A percentile compares a stretch with the other conserved stretches of the same genome.
Conservation (phyloP, 2,329 filamentous ascomycete species). For the Colletotrichum ledebouriae region DNA sequence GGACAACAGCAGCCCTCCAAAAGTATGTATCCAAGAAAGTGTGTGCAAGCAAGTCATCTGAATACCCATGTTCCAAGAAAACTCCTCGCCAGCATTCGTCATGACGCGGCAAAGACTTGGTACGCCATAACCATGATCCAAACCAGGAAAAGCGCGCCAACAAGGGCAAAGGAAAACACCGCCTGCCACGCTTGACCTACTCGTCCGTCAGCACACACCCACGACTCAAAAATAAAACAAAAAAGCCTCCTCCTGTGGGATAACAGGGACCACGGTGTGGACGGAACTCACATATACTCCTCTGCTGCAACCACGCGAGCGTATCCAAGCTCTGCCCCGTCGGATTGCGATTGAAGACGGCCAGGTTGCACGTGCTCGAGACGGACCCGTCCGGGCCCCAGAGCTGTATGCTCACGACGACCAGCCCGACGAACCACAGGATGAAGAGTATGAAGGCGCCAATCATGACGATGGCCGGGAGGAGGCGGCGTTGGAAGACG, state of each 20-base stretch:
- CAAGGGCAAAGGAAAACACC: conserved; percentile 72
- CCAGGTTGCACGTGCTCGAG: conserved; percentile 69
- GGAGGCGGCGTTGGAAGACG: conserved; percentile 70
- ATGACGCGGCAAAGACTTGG: conserved; percentile 66
- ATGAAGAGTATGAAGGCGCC: conserved; percentile 76
- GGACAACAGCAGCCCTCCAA: background rate
- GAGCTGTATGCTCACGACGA: conserved; percentile 73
- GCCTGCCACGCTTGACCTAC: conserved; percentile 74
- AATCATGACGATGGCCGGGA: conserved; percentile 73
- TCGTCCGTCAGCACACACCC: background rate
- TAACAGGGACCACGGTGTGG: background rate
- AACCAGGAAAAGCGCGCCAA: conserved; percentile 71
- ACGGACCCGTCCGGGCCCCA: conserved; percentile 72
- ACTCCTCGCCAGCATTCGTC: background rate
- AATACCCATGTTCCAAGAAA: no score
- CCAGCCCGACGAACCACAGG: conserved; percentile 75
- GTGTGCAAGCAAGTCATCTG: no score
- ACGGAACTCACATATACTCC: conserved; percentile 69
- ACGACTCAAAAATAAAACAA: background rate
- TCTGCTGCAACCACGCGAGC: conserved; percentile 74
- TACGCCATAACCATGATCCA: conserved; percentile 79
- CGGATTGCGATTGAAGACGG: conserved; percentile 66
- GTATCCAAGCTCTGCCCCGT: conserved; percentile 66
- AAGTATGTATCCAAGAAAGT: background rate
- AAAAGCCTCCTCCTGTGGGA: no score